Evolutionary conservation across 2,329 filamentous ascomycete species (phyloP).

Genomic region (Reticulascus tulasneorum): DNA sequence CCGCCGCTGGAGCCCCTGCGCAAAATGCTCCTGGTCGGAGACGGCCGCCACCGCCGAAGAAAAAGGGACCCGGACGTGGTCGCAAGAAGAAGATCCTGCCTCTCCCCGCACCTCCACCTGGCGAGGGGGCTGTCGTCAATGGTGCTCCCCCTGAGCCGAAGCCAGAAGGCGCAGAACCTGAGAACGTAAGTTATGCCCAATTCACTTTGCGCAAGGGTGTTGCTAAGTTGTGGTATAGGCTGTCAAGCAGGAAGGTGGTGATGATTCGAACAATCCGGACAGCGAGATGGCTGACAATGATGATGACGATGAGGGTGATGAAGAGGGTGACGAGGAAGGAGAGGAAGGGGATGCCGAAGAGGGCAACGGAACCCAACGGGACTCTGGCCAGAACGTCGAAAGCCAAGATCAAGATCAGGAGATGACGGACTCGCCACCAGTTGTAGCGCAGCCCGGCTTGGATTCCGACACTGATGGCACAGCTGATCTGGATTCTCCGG

Average conservation of each 20-base stretch:
- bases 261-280: conserved; percentile 41
- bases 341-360: conserved; percentile 43
- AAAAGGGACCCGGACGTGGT: conserved; percentile 76
- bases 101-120: conserved; percentile 29
- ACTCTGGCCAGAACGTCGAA: conserved; percentile 30
- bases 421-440: conserved; percentile 30
- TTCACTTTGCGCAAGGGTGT: neutral
- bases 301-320: conserved; percentile 44
- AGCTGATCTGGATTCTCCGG: conserved; percentile 11
- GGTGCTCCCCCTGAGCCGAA: conserved; percentile 24
- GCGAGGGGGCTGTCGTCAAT: conserved; percentile 27
- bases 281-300: conserved; percentile 51
- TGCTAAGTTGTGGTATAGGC: conserved; percentile 25
- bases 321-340: conserved; percentile 44
- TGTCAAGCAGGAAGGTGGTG: conserved; percentile 40
- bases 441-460: conserved; percentile 20
- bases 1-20: conserved; percentile 51
- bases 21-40: conserved; percentile 41
- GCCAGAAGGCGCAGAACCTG: conserved; percentile 9
- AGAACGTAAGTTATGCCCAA: conserved; percentile 7
- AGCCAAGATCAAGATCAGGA: conserved; percentile 16
- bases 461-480: conserved; percentile 18
- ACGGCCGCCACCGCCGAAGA: conserved; percentile 71
- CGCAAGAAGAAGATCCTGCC: conserved; percentile 70
- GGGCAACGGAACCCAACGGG: no score